Conservation (phyloP, 192 early-diverging fungal species). For the Kickxella alabastrina region DNA sequence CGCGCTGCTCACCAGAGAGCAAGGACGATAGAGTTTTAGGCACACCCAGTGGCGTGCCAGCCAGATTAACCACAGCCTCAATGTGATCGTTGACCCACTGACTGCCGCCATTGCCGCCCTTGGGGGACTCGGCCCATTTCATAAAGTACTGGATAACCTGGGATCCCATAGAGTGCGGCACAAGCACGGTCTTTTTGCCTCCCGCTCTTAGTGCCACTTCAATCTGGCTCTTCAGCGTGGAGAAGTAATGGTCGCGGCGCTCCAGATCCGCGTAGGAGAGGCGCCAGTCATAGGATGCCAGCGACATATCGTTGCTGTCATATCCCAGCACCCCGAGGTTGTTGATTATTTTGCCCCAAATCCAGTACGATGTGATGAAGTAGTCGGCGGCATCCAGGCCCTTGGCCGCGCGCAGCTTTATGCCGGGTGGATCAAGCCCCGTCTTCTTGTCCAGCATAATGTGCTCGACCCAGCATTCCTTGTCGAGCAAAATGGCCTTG, state of each 20-base stretch:
- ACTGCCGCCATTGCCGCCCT: constrained; percentile 63
- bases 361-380: constrained; percentile 87
- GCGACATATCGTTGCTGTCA: constrained; percentile 82
- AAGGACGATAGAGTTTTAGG: constrained; percentile 76
- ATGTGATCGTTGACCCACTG: constrained; percentile 77
- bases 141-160: constrained; percentile 78
- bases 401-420: constrained; percentile 81
- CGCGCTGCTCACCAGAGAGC: constrained; percentile 76
- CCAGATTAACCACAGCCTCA: constrained; percentile 78
- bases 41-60: constrained; percentile 79
- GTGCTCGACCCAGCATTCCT: constrained; percentile 80
- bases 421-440: constrained; percentile 78
- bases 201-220: constrained; percentile 54
- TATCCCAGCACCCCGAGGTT: constrained; percentile 82
- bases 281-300: constrained; percentile 90
- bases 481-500: constrained; percentile 78
- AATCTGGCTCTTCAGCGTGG: constrained; percentile 66
- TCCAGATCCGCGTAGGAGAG: constrained; percentile 75
- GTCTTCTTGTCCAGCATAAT: constrained; percentile 77
- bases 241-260: constrained; percentile 76
- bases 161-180: constrained; percentile 58
- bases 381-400: constrained; percentile 89
- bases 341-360: constrained; percentile 78
- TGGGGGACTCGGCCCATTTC: constrained; percentile 74
- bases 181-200: constrained; percentile 56